phyloP scores from a whole-genome alignment of 2,329 filamentous ascomycete genomes.

The Sclerotinia borealis region DNA sequence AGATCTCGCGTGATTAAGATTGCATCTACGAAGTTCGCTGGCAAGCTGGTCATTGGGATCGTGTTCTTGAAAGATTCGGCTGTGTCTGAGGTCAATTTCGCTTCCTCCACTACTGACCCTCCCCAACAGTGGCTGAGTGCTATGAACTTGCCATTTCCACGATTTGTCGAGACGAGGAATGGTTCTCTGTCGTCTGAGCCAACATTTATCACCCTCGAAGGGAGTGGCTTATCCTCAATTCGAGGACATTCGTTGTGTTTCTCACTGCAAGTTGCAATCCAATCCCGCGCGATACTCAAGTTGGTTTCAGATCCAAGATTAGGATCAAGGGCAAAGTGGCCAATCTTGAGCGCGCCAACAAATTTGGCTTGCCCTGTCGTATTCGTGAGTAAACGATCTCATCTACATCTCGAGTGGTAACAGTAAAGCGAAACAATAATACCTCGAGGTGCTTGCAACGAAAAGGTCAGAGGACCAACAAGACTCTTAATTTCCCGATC shows the following conservation, averaged over 20 bases:
- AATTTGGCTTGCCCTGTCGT: not conserved
- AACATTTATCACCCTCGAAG: slow-evolving; percentile 18
- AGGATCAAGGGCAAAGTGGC: not conserved
- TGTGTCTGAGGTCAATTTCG: not conserved
- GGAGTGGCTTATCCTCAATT: slow-evolving; percentile 1
- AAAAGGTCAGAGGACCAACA: not conserved
- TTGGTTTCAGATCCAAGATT: not conserved
- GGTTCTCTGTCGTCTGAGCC: slow-evolving; percentile 12
- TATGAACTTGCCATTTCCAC: not conserved
- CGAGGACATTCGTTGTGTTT: slow-evolving; percentile 3
- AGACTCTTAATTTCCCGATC: not conserved
- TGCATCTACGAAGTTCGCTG: not conserved
- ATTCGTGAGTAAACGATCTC: not conserved
- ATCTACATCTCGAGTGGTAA: not conserved
- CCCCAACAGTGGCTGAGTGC: slow-evolving; percentile 2
- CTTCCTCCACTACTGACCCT: not conserved
- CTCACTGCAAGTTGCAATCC: slow-evolving; percentile 6
- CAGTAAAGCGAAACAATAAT: not conserved
- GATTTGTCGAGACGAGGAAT: not conserved
- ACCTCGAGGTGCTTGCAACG: not conserved
- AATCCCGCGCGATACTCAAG: not conserved
- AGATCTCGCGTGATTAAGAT: not conserved
- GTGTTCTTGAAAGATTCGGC: not conserved
- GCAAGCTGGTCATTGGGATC: not conserved
- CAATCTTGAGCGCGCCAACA: not conserved